Conservation (phyloP, 768 basidiomycete species). For the Pisolithus marmoratus region DNA sequence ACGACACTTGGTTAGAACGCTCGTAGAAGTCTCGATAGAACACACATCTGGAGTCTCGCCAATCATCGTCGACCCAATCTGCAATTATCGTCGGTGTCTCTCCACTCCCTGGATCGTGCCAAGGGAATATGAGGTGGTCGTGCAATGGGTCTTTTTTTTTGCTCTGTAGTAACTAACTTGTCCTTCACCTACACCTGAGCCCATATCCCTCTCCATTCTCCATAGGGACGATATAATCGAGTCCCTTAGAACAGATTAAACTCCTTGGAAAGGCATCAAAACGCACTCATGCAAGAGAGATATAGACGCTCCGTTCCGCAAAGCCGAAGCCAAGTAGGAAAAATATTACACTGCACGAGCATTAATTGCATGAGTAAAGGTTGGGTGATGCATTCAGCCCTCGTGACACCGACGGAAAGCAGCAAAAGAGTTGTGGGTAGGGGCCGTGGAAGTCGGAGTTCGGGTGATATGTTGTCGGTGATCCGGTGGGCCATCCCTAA, state of each 20-base stretch:
- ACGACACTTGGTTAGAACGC: too few species aligned
- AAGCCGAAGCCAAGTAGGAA: constrained; percentile 43
- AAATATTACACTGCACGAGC: constrained; percentile 35
- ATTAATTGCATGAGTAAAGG: constrained; percentile 20
- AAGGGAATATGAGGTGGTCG: too few species aligned
- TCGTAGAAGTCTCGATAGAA: too few species aligned
- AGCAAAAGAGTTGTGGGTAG: constrained; percentile 28
- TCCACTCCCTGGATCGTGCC: constrained; percentile 53
- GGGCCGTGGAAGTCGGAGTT: constrained; percentile 12
- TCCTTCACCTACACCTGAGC: constrained; percentile 40
- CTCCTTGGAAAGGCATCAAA: constrained; percentile 58
- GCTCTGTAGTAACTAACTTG: constrained; percentile 42
- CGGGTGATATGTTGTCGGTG: constrained; percentile 7
- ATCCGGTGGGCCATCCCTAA: too few species aligned
- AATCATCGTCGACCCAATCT: constrained; percentile 35
- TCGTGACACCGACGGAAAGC: constrained; percentile 25
- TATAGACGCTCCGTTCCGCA: constrained; percentile 43
- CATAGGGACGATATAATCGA: constrained; percentile 43
- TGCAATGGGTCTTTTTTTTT: constrained; percentile 50
- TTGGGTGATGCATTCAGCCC: constrained; percentile 34
- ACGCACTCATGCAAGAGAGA: constrained; percentile 51
- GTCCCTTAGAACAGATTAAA: constrained; percentile 55
- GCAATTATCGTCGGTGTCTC: constrained; percentile 44
- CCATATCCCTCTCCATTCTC: too few species aligned
- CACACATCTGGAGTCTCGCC: not conserved